Conservation (phyloP, 148 eudicot genomes). For the Cornus florida region DNA sequence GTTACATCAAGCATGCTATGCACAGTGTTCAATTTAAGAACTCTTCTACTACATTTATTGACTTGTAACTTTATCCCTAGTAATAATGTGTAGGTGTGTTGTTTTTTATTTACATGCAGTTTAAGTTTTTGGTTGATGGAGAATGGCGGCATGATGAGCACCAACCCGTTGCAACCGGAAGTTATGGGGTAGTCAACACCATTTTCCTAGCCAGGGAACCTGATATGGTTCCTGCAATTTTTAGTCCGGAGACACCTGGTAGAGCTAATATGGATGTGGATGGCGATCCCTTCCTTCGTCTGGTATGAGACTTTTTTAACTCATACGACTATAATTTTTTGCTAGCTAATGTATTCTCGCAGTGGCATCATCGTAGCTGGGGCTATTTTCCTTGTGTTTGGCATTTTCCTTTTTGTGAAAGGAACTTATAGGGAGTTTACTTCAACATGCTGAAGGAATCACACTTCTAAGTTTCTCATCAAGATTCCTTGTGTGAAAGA, state of each 20-base stretch:
- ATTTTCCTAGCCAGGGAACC: slow-evolving; percentile 47
- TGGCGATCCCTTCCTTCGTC: slow-evolving; percentile 42
- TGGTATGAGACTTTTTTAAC: slow-evolving; percentile 35
- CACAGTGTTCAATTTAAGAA: neutral
- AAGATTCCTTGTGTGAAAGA: neutral
- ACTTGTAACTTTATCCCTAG: neutral
- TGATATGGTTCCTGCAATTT: slow-evolving; percentile 40
- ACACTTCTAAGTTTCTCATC: neutral
- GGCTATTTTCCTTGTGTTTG: neutral
- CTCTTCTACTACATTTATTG: neutral
- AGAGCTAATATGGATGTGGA: slow-evolving; percentile 83
- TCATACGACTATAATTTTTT: neutral
- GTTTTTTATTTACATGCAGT: slow-evolving; percentile 45
- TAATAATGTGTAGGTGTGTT: neutral
- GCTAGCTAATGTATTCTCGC: neutral
- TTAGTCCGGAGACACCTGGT: slow-evolving; percentile 48
- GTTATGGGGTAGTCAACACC: slow-evolving; percentile 70
- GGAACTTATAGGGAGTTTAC: neutral
- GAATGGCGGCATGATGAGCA: slow-evolving; percentile 82
- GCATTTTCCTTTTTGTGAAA: neutral
- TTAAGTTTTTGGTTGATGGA: slow-evolving; percentile 79
- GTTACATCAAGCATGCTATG: too few relatives aligned
- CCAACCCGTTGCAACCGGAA: slow-evolving; percentile 56
- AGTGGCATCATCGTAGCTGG: neutral
- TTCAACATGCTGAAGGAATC: neutral